Evolutionary conservation across 495 filamentous ascomycete species (phyloP), one percentile per base, ranked within the genome.

Genomic region (Aspergillus ellipticus): DNA sequence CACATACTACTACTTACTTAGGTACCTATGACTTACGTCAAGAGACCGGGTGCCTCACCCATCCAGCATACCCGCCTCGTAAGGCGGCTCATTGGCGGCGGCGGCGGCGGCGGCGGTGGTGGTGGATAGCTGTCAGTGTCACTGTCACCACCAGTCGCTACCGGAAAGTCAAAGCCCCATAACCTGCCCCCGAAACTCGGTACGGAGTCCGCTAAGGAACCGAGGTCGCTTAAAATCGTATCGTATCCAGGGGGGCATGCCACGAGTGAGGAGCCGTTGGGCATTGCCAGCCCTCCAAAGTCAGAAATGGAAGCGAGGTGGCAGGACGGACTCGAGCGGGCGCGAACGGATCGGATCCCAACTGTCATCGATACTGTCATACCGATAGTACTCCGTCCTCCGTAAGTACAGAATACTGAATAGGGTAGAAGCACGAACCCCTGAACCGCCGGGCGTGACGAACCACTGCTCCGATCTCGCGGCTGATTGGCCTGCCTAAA

Each of bases 381-480:
- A 26, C 39, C 28, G 39, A 28, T 52, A 15, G 50, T 20, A 48
- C n/a, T 22, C 26, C 16, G 20, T 49, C 28, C 54, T n/a, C n/a
- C n/a, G n/a, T n/a, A n/a, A n/a, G 31, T 33, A 33, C 31, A 13
- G 31, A 10, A 13, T 8, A 8, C 13, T 33, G 51, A 50, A 45
- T 50, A 64, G 54, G 45, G 52, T 41, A 54, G 26, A 60, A 57
- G 64, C 54, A 60, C 57, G 55, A 61, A 54, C 56, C 62, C 62
- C 59, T 57, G 53, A 55, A 20, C 43, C 31, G 47, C 56, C 57
- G 57, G 59, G 61, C 53, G 57, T 65, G 58, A 65, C 58, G 58
- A 66, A 63, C 61, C 54, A 50, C 52, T 41, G 22, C 28, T 39
- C 7, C 49, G 42, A 43, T 45, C 42, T 19, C 8, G 31, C 29